Evolutionary conservation across 2,329 filamentous ascomycete genomes (phyloP).

Genomic region (Xylaria sp.): DNA sequence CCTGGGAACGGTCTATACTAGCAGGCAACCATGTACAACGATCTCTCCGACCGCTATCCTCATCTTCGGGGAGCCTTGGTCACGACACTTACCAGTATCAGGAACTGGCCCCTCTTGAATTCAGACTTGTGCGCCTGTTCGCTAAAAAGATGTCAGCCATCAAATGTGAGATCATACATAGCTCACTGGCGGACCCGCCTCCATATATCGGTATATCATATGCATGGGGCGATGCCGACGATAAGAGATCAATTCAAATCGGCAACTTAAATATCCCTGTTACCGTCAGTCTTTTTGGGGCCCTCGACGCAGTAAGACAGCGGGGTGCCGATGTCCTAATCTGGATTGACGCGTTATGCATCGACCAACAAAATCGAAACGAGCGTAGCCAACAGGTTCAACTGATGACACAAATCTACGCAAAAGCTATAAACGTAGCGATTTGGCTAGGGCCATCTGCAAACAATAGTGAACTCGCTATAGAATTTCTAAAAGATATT

Average conservation of each 20-base stretch:
- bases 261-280: constrained; percentile 12
- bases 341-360: constrained; percentile 40
- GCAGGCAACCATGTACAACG: too few species aligned
- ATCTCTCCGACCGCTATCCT: too few species aligned
- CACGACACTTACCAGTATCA: too few species aligned
- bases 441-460: constrained; percentile 31
- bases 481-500: constrained; percentile 22
- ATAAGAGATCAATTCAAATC: background rate
- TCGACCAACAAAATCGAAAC: constrained; percentile 31
- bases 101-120: too few species aligned
- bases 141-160: background rate
- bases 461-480: constrained; percentile 23
- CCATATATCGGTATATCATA: constrained; percentile 9
- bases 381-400: constrained; percentile 22
- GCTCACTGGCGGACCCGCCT: background rate
- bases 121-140: constrained; percentile 1
- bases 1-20: too few species aligned
- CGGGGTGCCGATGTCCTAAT: constrained; percentile 11
- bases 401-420: constrained; percentile 30
- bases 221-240: constrained; percentile 3
- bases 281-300: constrained; percentile 28
- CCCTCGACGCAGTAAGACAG: constrained; percentile 25
- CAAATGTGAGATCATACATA: constrained; percentile 17
- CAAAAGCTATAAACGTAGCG: constrained; percentile 24
- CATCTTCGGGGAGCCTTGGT: too few species aligned